Percentiles rank a stretch among this genome's conserved stretches.
These are phyloP conservation scores for Prunella vulgaris DNA, from an alignment of 257 asterid species.

Conservation along the genomic window DNA sequence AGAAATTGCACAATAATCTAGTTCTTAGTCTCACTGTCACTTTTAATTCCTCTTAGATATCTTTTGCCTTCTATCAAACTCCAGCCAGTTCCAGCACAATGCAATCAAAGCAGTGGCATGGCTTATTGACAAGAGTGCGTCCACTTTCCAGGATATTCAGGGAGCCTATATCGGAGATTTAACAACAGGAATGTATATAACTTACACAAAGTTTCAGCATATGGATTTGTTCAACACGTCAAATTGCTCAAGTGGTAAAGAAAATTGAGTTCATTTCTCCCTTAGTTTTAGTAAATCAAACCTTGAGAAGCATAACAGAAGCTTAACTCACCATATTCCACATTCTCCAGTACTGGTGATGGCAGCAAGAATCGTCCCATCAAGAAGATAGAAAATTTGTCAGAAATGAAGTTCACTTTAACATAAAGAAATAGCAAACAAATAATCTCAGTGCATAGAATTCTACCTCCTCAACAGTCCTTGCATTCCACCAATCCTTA, in stretches of 20 bases:
- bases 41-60: not conserved
- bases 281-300: not conserved
- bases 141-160: not conserved
- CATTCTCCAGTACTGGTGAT: conserved; percentile 94
- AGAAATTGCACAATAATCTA: too few relatives aligned
- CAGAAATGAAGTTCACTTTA: conserved; percentile 7
- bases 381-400: conserved; percentile 23
- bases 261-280: conserved; percentile 4
- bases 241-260: conserved; percentile 14
- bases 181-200: not conserved
- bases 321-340: conserved; percentile 88
- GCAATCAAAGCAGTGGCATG: not conserved
- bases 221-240: conserved; percentile 8
- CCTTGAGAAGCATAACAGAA: conserved; percentile 23
- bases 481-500: conserved; percentile 99
- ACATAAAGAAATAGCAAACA: not conserved
- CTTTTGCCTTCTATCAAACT: not conserved
- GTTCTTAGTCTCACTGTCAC: too few relatives aligned
- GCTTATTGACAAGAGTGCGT: not conserved
- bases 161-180: not conserved
- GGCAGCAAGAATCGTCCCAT: conserved; percentile 31
- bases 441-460: not conserved
- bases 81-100: not conserved
- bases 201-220: not conserved
- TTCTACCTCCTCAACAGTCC: conserved; percentile 88